Conservation (phyloP, 192 early-diverging fungal species). For the Pilaira anomala region DNA sequence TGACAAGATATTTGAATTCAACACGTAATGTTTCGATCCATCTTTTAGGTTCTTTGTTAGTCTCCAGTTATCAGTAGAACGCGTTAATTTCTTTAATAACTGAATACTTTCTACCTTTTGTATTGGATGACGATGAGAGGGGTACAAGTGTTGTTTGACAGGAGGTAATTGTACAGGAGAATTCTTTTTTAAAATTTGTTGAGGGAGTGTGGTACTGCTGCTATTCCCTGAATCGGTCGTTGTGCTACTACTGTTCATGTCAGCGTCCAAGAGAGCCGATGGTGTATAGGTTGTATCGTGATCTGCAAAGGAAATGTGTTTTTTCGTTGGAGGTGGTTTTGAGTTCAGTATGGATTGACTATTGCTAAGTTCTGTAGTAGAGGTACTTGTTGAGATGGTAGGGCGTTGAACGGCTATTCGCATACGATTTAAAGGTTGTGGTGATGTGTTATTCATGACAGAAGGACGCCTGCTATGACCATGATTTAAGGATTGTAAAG, state of each 20-base stretch:
- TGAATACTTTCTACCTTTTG: slow-evolving; percentile 18
- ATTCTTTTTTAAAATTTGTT: background rate
- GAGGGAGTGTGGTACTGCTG: too few relatives aligned
- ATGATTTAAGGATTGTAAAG: slow-evolving; percentile 27
- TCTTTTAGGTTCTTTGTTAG: slow-evolving; percentile 34
- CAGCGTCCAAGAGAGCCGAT: slow-evolving; percentile 9
- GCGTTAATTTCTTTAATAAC: slow-evolving; percentile 40
- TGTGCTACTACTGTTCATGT: too few relatives aligned
- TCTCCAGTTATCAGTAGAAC: slow-evolving; percentile 42
- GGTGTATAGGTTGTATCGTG: slow-evolving; percentile 28
- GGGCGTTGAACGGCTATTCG: too few relatives aligned
- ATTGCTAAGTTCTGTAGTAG: too few relatives aligned
- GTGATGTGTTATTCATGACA: slow-evolving; percentile 19
- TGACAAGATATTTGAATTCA: slow-evolving; percentile 28
- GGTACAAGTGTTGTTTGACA: slow-evolving; percentile 10
- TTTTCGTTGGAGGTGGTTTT: slow-evolving; percentile 14
- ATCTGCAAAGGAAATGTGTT: slow-evolving; percentile 34
- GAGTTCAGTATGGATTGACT: too few relatives aligned
- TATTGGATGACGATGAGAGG: slow-evolving; percentile 20
- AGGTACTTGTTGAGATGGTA: too few relatives aligned
- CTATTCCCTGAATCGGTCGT: too few relatives aligned
- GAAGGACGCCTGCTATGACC: slow-evolving; percentile 33
- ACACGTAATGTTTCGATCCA: slow-evolving; percentile 39
- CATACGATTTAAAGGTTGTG: too few relatives aligned
- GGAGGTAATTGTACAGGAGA: background rate